Conservation (phyloP, 768 basidiomycete genomes). For the Gymnopilus dilepis region DNA sequence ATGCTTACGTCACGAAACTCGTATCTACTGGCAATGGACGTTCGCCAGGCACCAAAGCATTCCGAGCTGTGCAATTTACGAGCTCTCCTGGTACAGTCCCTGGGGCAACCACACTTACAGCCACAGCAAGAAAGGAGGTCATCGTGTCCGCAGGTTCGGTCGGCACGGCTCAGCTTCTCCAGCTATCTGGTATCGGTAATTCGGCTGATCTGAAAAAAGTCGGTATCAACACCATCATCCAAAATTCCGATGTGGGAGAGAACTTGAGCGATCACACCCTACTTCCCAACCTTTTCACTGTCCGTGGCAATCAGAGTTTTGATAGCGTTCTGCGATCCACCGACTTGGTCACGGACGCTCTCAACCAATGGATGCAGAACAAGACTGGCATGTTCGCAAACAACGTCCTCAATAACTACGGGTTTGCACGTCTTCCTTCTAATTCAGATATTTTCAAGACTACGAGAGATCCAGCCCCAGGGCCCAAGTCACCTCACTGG, state of each 20-base stretch:
- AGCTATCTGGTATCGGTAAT: conserved; percentile 52
- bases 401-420: conserved; percentile 33
- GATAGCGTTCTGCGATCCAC: conserved; percentile 26
- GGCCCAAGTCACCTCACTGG: conserved; percentile 36
- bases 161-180: conserved; percentile 37
- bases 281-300: conserved; percentile 31
- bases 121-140: conserved; percentile 37
- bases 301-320: conserved; percentile 32
- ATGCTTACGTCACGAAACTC: conserved; percentile 36
- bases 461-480: conserved; percentile 34
- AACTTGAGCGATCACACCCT: conserved; percentile 51
- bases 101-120: conserved; percentile 9
- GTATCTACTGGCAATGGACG: conserved; percentile 23
- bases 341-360: conserved; percentile 10
- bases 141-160: conserved; percentile 45
- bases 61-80: conserved; percentile 27
- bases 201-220: conserved; percentile 36
- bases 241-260: conserved; percentile 49
- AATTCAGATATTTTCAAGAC: conserved; percentile 29
- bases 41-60: conserved; percentile 15
- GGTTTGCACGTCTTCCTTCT: conserved; percentile 35
- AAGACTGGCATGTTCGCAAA: conserved; percentile 36
- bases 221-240: conserved; percentile 42
- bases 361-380: conserved; percentile 33
- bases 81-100: conserved; percentile 5